A percentile compares a stretch with the other conserved stretches of the same genome.
These are phyloP conservation scores for Triangularia verruculosa DNA, from an alignment of 2,329 filamentous ascomycete genomes.

Conservation along the genomic window DNA sequence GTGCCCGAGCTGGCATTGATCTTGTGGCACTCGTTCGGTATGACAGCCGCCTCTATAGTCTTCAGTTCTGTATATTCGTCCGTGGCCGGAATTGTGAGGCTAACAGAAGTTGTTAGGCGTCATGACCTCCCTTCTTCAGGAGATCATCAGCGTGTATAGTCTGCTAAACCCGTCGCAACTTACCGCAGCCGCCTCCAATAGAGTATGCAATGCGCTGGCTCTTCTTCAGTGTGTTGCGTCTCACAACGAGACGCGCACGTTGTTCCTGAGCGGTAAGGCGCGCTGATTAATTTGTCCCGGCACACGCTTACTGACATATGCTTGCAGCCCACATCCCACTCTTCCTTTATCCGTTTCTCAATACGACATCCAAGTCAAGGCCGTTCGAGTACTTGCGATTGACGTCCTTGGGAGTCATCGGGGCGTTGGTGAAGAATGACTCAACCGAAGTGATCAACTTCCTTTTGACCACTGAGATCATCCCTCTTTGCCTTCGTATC, in stretches of 20 bases:
- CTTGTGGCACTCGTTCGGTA: conserved; percentile 98
- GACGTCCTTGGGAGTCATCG: conserved; percentile 93
- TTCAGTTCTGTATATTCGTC: neutral
- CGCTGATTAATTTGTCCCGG: neutral
- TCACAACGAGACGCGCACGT: conserved; percentile 89
- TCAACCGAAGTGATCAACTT: conserved; percentile 99
- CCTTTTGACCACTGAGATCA: conserved; percentile 95
- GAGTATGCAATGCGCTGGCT: conserved; percentile 95
- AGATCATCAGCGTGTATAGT: conserved; percentile 98
- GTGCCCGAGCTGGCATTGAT: conserved; percentile 95
- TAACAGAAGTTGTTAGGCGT: conserved; percentile 60
- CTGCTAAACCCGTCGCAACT: conserved; percentile 94
- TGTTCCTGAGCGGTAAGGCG: conserved; percentile 82
- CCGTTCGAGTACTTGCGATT: conserved; percentile 97
- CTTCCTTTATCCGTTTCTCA: conserved; percentile 96
- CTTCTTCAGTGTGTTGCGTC: conserved; percentile 95
- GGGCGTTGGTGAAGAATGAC: conserved; percentile 97
- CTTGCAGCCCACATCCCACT: conserved; percentile 85
- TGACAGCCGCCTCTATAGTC: conserved; percentile 30
- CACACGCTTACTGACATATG: conserved; percentile 13
- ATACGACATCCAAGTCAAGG: conserved; percentile 96
- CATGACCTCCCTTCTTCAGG: conserved; percentile 95
- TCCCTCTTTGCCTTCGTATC: conserved; percentile 92
- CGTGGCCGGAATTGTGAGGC: conserved; percentile 3
- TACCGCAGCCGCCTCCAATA: conserved; percentile 93